Conservation (phyloP, 345 rosid genomes). For the Citrus hindsii region DNA sequence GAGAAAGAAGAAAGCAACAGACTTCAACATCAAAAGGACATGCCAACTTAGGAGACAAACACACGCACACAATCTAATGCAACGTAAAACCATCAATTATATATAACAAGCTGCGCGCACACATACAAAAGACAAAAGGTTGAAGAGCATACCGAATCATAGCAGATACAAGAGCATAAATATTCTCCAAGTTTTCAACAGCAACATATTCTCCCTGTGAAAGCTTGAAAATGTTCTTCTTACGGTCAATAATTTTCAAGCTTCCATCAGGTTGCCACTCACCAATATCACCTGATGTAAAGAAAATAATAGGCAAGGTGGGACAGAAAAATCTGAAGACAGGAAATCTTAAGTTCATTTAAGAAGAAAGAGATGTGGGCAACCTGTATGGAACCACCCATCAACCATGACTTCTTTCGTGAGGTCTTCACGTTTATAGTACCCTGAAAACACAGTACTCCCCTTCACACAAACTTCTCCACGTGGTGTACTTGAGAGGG, state of each 20-base stretch:
- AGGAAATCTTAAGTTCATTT: background rate
- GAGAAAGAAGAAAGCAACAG: background rate
- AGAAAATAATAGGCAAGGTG: background rate
- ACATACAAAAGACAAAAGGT: background rate
- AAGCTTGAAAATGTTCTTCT: conserved; percentile 93
- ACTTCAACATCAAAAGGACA: background rate
- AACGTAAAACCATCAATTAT: background rate
- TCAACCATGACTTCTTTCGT: conserved; percentile 77
- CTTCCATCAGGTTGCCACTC: conserved; percentile 99
- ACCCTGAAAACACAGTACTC: conserved; percentile 73
- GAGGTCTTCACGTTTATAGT: conserved; percentile 88
- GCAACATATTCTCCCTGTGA: conserved; percentile 99
- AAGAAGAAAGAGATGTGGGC: background rate
- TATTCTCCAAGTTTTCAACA: conserved; percentile 91
- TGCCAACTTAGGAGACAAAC: background rate
- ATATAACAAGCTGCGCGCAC: background rate
- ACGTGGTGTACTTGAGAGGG: conserved; percentile 72
- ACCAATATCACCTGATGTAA: conserved; percentile 78
- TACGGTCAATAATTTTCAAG: conserved; percentile 87
- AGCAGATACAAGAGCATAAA: conserved; percentile 53
- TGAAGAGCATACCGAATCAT: conserved; percentile 57
- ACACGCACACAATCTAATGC: background rate
- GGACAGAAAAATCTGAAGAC: background rate
- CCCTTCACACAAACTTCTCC: conserved; percentile 92
- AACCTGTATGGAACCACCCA: conserved; percentile 98